Base-by-base conservation (phyloP, 495 filamentous ascomycete genomes). In the Penicillium chermesinum region DNA sequence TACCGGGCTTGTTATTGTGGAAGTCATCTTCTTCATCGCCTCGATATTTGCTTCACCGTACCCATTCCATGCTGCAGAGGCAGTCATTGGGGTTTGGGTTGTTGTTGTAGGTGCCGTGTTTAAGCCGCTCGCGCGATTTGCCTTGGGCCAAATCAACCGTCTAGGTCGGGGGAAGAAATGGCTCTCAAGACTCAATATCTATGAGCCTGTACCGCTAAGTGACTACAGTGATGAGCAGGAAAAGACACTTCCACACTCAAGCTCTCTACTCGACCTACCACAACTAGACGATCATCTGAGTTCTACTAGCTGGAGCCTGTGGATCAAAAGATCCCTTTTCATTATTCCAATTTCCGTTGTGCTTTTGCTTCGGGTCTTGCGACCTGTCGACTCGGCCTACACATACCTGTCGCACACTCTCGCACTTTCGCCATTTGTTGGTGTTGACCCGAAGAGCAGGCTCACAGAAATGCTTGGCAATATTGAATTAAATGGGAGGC, bases 1-100 rank as follows among this genome's bases (percentile, higher is more conserved):
- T 39, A 65, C 64, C 19, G 64, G 65, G n/a, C 65, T 67, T 15
- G 40, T 67, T 1, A 65, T 69, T 38, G 62, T 66, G 17, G 62
- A 63, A 17, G 54, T 30, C 0, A 47, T 71, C 8, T 44, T 65
- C 3, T 15, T 65, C 9, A 41, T 52, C 2, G 49, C 48, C 6
- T 52, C 65, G 0, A 62, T 55, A 46, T 51, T 67, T 30, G 32
- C 48, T 1, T 55, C 64, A 0, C 49, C 49, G 1, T 57, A 49
- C 7, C 18, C 66, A 7, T 60, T 66, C 17, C 49, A 58, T 1
- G 44, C 47, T 9, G 41, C 58, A 25, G 63, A 59, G 1, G 56
- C 45, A 1, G 49, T 66, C 2, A 44, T 69, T 9, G 44, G 52
- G 8, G 50, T 61, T 3, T 58, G 63, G 44, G 46, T 40, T n/a